These are phyloP conservation scores for Lizonia empirigonia DNA, from an alignment of 2,329 filamentous ascomycete species.

Conservation along the genomic window DNA sequence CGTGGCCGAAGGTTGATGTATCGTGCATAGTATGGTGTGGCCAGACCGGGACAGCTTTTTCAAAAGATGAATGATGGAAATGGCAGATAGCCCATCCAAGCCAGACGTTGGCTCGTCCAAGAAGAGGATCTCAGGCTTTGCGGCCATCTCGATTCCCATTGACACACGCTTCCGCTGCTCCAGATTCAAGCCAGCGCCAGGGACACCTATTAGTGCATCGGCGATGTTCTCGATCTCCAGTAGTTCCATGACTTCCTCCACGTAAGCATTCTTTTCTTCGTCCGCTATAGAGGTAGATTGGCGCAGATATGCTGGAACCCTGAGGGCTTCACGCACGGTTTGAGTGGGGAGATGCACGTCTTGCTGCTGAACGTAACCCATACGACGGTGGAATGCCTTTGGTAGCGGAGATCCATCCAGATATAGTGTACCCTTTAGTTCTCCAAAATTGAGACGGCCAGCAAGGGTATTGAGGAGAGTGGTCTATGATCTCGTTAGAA, in stretches of 20 bases:
- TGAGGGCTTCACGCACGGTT: slow-evolving; percentile 36
- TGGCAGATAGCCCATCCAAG: slow-evolving; percentile 70
- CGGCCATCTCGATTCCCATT: slow-evolving; percentile 63
- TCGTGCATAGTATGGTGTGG: slow-evolving; percentile 82
- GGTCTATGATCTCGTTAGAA: slow-evolving; percentile 13
- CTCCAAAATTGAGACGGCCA: slow-evolving; percentile 31
- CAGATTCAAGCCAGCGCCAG: slow-evolving; percentile 36
- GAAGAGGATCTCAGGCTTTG: slow-evolving; percentile 71
- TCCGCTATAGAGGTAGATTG: slow-evolving; percentile 22
- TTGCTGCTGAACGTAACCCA: slow-evolving; percentile 41
- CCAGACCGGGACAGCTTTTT: slow-evolving; percentile 72
- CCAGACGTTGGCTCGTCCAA: slow-evolving; percentile 77
- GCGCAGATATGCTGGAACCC: slow-evolving; percentile 36
- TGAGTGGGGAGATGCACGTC: slow-evolving; percentile 32
- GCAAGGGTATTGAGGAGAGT: slow-evolving; percentile 41
- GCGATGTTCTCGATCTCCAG: slow-evolving; percentile 30
- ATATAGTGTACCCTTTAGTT: slow-evolving; percentile 31
- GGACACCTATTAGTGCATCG: slow-evolving; percentile 26
- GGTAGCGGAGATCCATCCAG: slow-evolving; percentile 34
- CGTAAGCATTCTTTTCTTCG: slow-evolving; percentile 31
- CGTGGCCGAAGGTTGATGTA: slow-evolving; percentile 80
- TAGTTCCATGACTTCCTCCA: slow-evolving; percentile 32
- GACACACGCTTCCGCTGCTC: slow-evolving; percentile 60
- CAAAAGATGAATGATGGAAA: slow-evolving; percentile 75
- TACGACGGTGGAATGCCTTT: slow-evolving; percentile 35